A percentile compares a stretch with the other conserved stretches of the same genome.
Conservation (phyloP, 257 asterid genomes). For the Nicotiana paniculata region DNA sequence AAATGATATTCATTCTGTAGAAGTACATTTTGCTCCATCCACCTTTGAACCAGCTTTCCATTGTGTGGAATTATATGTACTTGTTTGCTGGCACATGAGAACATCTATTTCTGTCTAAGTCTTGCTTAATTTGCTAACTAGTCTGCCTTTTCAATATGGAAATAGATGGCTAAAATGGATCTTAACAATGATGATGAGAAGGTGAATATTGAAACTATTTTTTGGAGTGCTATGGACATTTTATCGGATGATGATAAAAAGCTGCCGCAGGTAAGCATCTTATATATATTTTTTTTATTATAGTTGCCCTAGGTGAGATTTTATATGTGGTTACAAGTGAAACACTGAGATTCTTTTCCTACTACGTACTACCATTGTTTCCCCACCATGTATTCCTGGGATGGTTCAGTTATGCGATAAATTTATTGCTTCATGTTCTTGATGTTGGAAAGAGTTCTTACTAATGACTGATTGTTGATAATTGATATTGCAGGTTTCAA, state of each 20-base stretch:
- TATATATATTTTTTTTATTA: background rate
- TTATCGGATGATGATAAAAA: slow-evolving; percentile 95
- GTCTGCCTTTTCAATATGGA: slow-evolving; percentile 9
- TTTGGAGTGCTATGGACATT: slow-evolving; percentile 99
- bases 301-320: background rate
- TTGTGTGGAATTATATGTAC: background rate
- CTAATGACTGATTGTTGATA: background rate
- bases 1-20: background rate
- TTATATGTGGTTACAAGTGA: slow-evolving; percentile 1
- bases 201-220: slow-evolving; percentile 71
- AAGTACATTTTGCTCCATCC: background rate
- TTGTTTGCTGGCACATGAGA: background rate
- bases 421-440: background rate
- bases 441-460: background rate
- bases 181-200: slow-evolving; percentile 82
- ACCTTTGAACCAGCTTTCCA: background rate
- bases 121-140: slow-evolving; percentile 8
- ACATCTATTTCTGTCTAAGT: background rate
- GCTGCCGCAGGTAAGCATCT: slow-evolving; percentile 73
- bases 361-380: background rate
- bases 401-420: background rate
- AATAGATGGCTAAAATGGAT: slow-evolving; percentile 96
- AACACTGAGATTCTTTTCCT: background rate
- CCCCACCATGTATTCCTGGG: background rate
- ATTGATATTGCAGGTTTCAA: slow-evolving; percentile 53